Percentiles rank a stretch among this genome's conserved stretches.
Evolutionary conservation across 371 early-diverging fungal genomes (phyloP).

Genomic region (Zychaea mexicana): DNA sequence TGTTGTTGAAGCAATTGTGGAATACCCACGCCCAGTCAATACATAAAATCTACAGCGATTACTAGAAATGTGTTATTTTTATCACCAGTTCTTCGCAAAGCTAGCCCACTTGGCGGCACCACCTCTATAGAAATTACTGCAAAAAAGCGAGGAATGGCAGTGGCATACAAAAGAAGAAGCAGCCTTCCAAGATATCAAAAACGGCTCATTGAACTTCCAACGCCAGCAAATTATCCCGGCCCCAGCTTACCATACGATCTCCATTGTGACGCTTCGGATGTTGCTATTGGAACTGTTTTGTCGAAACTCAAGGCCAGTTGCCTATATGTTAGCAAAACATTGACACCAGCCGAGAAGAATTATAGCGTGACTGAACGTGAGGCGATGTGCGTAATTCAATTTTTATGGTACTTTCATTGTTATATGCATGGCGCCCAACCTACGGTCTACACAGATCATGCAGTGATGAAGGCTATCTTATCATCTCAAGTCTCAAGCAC

Average conservation of each 20-base stretch:
- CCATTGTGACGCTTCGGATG: no score
- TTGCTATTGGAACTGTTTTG: no score
- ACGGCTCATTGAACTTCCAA: no score
- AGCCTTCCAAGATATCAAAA: not conserved
- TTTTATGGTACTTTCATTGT: no score
- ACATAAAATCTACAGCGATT: not conserved
- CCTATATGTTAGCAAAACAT: no score
- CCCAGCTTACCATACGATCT: not conserved
- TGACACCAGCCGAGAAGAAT: no score
- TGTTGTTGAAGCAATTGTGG: not conserved
- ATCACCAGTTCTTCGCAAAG: not conserved
- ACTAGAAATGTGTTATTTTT: not conserved
- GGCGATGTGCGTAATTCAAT: no score
- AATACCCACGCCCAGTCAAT: not conserved
- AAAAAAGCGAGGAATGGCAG: not conserved
- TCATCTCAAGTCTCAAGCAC: not conserved
- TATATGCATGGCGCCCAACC: no score
- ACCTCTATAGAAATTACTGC: not conserved
- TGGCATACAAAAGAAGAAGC: not conserved
- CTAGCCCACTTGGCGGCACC: not conserved
- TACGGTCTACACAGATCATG: constrained; percentile 2
- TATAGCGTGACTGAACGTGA: no score
- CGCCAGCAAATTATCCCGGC: not conserved
- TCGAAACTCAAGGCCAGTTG: no score
- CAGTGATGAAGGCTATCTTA: not conserved